Base-by-base conservation (phyloP, 768 basidiomycete genomes). In the Lyophyllum atratum region DNA sequence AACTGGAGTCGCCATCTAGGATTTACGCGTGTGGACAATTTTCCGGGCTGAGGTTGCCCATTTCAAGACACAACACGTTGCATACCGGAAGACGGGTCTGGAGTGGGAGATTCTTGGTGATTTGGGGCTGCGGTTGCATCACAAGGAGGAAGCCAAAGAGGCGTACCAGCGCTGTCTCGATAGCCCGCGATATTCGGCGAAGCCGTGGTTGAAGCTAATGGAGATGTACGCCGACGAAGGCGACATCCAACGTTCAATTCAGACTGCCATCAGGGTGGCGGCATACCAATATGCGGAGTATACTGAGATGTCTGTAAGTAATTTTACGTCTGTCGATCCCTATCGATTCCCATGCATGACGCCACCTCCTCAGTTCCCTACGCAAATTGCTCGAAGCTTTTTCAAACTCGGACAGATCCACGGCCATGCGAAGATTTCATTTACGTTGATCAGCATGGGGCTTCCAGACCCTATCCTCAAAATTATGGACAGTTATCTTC, bases 91-190 rank as follows among this genome's bases (percentile, higher is more conserved):
- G 77, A 98, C 96, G 0, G 94, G 92, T 0, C 73, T 93, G 19
- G 97, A 99, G 72, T 99, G 97, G 96, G 97, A 98, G 75, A 96
- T 98, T 45, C 79, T 99, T 22, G 97, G 96, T 9, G 97, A 98
- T 67, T 76, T 99, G 21, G 97, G 95, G 8, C 66, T 90, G 44
- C 86, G 97, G n/a, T 71, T 99, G 54, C 92, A 96, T 67, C 97
- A 98, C 76, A 95, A 93, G 71, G 97, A 99, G 67, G 97, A 99
- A 67, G 95, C 94, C 33, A 98, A 99, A 73, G 97, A 99, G 68
- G 95, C 95, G 4, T 99, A 90, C 69, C 94, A 97, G 68, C 86
- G 95, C 9, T 95, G 94, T 72, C 84, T 98, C 33, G 97, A 98
- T 63, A 79, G 85, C 29, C 82, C 86, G 24, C 80, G 90, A 22